Evolutionary conservation across 768 basidiomycete species (phyloP).

Genomic region (Gloeostereum incarnatum): DNA sequence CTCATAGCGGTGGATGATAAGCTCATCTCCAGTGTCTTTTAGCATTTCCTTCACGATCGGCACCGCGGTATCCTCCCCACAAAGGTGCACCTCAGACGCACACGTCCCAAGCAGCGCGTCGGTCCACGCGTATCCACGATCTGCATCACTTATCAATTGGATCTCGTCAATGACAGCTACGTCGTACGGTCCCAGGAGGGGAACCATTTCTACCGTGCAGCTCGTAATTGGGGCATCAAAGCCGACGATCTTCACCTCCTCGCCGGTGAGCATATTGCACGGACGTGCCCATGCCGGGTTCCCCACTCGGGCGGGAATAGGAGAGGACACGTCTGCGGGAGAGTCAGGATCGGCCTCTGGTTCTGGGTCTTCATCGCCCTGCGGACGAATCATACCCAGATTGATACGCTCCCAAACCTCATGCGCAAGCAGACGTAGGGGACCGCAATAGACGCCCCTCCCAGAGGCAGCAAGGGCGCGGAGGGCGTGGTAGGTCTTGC

Average conservation of each 20-base stretch:
- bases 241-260: conserved; percentile 71
- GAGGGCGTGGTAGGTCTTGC: conserved; percentile 92
- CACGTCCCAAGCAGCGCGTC: conserved; percentile 64
- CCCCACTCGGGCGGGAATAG: conserved; percentile 23
- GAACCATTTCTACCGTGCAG: conserved; percentile 93
- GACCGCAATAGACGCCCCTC: conserved; percentile 82
- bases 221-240: conserved; percentile 48
- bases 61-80: conserved; percentile 90
- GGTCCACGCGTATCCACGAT: conserved; percentile 81
- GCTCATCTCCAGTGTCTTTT: conserved; percentile 72
- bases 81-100: conserved; percentile 85
- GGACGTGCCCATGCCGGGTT: conserved; percentile 42
- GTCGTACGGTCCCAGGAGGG: conserved; percentile 33
- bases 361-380: conserved; percentile 36
- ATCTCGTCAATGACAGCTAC: conserved; percentile 97
- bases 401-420: conserved; percentile 93
- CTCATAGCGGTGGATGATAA: conserved; percentile 74
- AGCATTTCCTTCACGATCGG: conserved; percentile 65
- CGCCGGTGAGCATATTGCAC: conserved; percentile 90
- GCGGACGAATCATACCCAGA: conserved; percentile 76
- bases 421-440: conserved; percentile 86
- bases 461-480: conserved; percentile 73
- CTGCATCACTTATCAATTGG: conserved; percentile 80
- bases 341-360: conserved; percentile 21
- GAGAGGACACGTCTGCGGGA: conserved; percentile 17